phyloP scores from a whole-genome alignment of 768 basidiomycete genomes.

The Exidia glandulosa region DNA sequence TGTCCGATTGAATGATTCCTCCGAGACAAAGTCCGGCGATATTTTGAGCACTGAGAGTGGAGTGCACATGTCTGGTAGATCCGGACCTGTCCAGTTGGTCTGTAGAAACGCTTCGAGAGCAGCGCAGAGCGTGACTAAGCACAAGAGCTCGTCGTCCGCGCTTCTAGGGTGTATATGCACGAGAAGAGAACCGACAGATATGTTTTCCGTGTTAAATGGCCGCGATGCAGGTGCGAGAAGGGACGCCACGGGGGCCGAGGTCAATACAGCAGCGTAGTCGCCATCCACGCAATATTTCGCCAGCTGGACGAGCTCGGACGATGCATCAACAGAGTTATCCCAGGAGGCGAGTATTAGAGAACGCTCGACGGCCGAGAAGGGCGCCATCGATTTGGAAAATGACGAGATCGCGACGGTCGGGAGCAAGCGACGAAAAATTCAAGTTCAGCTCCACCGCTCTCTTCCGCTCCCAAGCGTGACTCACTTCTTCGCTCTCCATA shows the following conservation, averaged over 20 bases:
- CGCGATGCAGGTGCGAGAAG: constrained; percentile 19
- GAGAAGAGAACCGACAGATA: background rate
- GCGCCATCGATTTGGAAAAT: too few relatives aligned
- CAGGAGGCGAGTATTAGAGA: too few relatives aligned
- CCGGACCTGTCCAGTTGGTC: constrained; percentile 92
- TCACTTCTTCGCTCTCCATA: too few relatives aligned
- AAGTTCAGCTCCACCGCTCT: too few relatives aligned
- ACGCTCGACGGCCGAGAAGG: too few relatives aligned
- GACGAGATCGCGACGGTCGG: too few relatives aligned
- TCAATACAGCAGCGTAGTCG: constrained; percentile 25
- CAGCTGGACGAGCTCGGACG: constrained; percentile 5
- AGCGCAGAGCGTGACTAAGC: constrained; percentile 60
- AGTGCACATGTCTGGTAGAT: constrained; percentile 54
- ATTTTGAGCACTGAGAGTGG: constrained; percentile 15
- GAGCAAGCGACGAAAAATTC: too few relatives aligned
- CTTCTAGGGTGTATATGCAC: background rate
- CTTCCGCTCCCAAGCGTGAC: too few relatives aligned
- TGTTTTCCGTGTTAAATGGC: background rate
- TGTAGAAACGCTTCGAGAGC: constrained; percentile 87
- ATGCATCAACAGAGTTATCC: background rate
- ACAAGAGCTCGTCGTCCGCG: constrained; percentile 38
- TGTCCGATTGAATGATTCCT: constrained; percentile 47
- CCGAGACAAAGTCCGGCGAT: constrained; percentile 16
- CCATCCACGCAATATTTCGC: constrained; percentile 20
- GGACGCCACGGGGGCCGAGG: constrained; percentile 22